phyloP scores from a whole-genome alignment of 768 basidiomycete species.

The Dictyophora rubrovolvata region DNA sequence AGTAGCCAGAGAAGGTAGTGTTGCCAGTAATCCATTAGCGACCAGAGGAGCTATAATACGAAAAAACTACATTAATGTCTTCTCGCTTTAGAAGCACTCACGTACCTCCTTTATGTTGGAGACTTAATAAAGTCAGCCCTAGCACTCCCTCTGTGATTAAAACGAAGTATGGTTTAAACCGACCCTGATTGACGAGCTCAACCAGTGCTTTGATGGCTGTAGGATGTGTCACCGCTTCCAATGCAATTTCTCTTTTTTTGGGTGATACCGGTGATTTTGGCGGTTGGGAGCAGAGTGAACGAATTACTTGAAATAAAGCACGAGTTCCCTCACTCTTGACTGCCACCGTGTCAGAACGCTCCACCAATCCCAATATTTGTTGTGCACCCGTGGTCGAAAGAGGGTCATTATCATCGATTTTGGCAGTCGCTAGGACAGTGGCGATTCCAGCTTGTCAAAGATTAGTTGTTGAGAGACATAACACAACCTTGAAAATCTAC shows the following conservation, averaged over 20 bases:
- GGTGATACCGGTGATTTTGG: constrained; percentile 30
- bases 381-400: constrained; percentile 41
- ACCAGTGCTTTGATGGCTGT: constrained; percentile 54
- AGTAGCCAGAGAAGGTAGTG: constrained; percentile 29
- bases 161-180: constrained; percentile 72
- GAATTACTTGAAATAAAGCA: constrained; percentile 76
- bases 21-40: constrained; percentile 44
- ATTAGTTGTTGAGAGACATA: constrained; percentile 23
- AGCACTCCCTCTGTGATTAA: constrained; percentile 86
- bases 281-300: constrained; percentile 58
- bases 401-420: constrained; percentile 18
- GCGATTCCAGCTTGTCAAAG: constrained; percentile 34
- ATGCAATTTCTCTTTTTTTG: constrained; percentile 42
- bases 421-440: constrained; percentile 40
- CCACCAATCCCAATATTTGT: constrained; percentile 63
- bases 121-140: constrained; percentile 67
- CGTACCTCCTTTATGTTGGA: constrained; percentile 56
- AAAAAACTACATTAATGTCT: constrained; percentile 6
- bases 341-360: constrained; percentile 70
- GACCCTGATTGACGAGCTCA: constrained; percentile 45
- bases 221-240: constrained; percentile 39
- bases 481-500: constrained; percentile 34
- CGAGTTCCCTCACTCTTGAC: constrained; percentile 87
- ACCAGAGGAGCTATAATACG: constrained; percentile 45
- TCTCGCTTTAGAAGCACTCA: constrained; percentile 5